Conservation (phyloP, 192 early-diverging fungal genomes). For the Dissophora ornata region DNA sequence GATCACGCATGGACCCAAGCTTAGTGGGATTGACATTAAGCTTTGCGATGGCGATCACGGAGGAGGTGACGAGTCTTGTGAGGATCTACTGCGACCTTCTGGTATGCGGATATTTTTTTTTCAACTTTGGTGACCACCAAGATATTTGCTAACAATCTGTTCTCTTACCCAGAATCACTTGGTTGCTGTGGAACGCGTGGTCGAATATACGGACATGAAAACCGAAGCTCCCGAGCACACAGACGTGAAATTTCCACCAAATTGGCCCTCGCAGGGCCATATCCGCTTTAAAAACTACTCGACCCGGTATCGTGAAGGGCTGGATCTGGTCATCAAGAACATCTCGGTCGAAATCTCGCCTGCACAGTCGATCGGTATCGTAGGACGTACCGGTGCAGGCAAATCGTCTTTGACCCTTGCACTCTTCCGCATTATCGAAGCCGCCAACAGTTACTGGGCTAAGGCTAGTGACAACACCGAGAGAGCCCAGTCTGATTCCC, state of each 20-base stretch:
- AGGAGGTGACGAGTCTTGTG: constrained; percentile 73
- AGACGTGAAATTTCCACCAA: constrained; percentile 67
- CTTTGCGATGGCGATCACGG: constrained; percentile 85
- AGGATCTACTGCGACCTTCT: constrained; percentile 14
- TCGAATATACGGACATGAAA: constrained; percentile 82
- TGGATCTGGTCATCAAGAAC: constrained; percentile 83
- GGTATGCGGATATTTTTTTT: neutral
- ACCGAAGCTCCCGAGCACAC: constrained; percentile 83
- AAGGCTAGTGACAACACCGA: constrained; percentile 20
- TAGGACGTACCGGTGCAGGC: constrained; percentile 64
- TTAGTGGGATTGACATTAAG: constrained; percentile 87
- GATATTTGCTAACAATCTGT: neutral
- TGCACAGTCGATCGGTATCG: constrained; percentile 82
- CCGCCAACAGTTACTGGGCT: constrained; percentile 60
- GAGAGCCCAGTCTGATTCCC: neutral
- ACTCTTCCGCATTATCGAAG: constrained; percentile 62
- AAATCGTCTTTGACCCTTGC: constrained; percentile 65
- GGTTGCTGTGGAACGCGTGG: constrained; percentile 81
- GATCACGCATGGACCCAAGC: constrained; percentile 73
- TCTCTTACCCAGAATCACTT: constrained; percentile 54
- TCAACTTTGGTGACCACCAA: neutral
- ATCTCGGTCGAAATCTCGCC: constrained; percentile 40
- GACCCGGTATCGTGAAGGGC: constrained; percentile 83
- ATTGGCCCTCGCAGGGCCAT: constrained; percentile 81
- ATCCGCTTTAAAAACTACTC: constrained; percentile 82